Evolutionary conservation across 228 moss, liverwort and hornwort genomes (phyloP), one percentile per base, ranked within the genome.

Genomic region (Sphagnum fallax): DNA sequence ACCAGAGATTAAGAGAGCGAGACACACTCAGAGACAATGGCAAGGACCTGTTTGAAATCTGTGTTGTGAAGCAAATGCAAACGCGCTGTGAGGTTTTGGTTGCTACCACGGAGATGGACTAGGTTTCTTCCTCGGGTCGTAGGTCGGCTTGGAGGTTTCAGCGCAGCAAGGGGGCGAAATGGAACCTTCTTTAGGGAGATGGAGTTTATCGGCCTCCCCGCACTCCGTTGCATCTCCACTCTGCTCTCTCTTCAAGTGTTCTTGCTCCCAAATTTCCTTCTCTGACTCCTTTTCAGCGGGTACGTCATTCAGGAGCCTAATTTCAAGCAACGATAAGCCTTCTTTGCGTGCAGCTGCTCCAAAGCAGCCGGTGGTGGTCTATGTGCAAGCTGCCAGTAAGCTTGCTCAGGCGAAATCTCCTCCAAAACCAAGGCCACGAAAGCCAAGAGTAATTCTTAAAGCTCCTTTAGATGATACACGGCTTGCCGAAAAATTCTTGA

Each of bases 391-490:
- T 12, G 49, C 66, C 10, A 71, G 51, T 49, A 53, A 66, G 58
- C 2, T 49, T 10, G 10, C 53, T 15, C 52, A 11, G 68, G 32
- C 32, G 32, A 32, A 11, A 65, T 71, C 60, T 52, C 32, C 61
- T 65, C 0, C 12, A 11, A 47, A 48, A 10, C 80, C 80, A 5
- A 72, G 75, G 5, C 76, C 87, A 14, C 83, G 85, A 66, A 87
- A 84, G 69, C 72, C 78, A 78, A 75, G 83, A 49, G 87, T 94
- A 67, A 68, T 98, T 60, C 73, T 98, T 50, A 89, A 91, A 10
- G 89, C 98, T 14, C 94, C 98, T 5, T 78, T 98, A 0, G 90
- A 87, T 57, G 98, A 98, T 53, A 78, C 67, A 7, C 89, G 86
- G 10, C 75, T 98, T 51, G 87, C 89, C 1, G 98, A 94, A 81